Evolutionary conservation across 805 yeast species (phyloP), one percentile per base, ranked within the genome.

Genomic region (Aciculoconidium aculeatum): DNA sequence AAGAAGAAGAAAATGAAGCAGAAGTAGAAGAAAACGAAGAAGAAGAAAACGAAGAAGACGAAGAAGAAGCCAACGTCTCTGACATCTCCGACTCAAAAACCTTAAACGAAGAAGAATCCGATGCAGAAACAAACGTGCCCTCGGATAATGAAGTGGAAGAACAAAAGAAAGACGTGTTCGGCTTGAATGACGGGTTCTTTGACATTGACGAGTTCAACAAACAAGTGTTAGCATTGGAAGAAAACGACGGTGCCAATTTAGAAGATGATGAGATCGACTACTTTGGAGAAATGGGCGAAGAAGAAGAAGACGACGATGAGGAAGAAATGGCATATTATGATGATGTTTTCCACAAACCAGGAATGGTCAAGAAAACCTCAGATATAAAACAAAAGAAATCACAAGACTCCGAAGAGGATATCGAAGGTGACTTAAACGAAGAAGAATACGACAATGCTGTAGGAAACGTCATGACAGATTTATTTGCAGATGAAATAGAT

Each of bases 131-230:
- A 24, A 36, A 28, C 21, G 35, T 27, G 15, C 16, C 16, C 10
- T 25, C 30, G 10, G 27, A 34, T 6, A 41, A 37, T 12, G 32
- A 20, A n/a, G 37, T 29, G 23, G 18, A 16, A 7, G 35, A 24
- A 11, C 21, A 15, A 8, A 19, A 10, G 15, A 64, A 66, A 22
- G 84, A 77, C 44, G 67, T 58, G 2, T 72, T 68, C 44, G 90
- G 87, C 1, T 65, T 88, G 17, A 83, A 88, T 49, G 94, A 85
- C 45, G 84, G 77, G 5, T 80, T 87, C 42, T 90, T 90, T 49
- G 77, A 84, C 36, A 74, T 90, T 23, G 94, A 86, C 41, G 83
- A 81, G 31, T 90, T 83, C 62, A 84, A 81, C 56, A 73, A 70
- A 47, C 86, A 78, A 50, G 75, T 77, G n/a, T 47, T 82, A 23